Base-by-base conservation (phyloP, 2,329 filamentous ascomycete species). In the Fusarium abutilonis region DNA sequence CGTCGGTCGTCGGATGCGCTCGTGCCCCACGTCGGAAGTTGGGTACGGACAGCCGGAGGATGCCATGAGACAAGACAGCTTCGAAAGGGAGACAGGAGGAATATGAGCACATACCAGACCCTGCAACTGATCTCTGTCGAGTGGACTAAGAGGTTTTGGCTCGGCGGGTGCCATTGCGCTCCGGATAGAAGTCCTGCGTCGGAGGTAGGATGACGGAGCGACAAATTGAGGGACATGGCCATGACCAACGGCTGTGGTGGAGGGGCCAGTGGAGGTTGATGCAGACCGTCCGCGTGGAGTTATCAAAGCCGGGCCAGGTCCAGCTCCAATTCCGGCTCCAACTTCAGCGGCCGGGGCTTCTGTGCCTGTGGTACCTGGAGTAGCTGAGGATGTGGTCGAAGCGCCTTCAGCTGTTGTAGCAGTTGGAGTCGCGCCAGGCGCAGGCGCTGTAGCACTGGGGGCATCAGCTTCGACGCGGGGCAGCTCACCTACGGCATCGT, bases 91-190 rank as follows among this genome's bases (percentile, higher is more conserved):
- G 32, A 44, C 29, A 17, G 47, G 36, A 40, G 50, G 52, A 40
- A 55, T 42, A 52, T 39, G 26, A 51, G 51, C 29, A 73, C 89
- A 80, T 80, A 93, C 90, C 82, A 94, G 81, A 69, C 89, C 90
- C 74, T 91, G 88, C 72, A 89, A 83, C 79, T 93, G 90, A 73
- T 93, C 90, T 78, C 83, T 86, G 76, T 94, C 90, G 56, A 91
- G 80, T 60, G 85, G 82, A 70, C 82, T 88, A 76, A 82, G 79
- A 58, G 77, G 73, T 64, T 77, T 77, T 63, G 75, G 68, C 63
- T 80, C 77, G 56, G 78, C 64, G 63, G 60, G 66, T 65, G 74
- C 69, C 75, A 78, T 78, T 66, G 70, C 70, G 68, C 64, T 74
- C 59, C 72, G 68, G 54, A 69, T 68, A 39, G 74, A 70, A 57